phyloP scores from a whole-genome alignment of 371 early-diverging fungal species.

The Cokeromyces recurvatus region DNA sequence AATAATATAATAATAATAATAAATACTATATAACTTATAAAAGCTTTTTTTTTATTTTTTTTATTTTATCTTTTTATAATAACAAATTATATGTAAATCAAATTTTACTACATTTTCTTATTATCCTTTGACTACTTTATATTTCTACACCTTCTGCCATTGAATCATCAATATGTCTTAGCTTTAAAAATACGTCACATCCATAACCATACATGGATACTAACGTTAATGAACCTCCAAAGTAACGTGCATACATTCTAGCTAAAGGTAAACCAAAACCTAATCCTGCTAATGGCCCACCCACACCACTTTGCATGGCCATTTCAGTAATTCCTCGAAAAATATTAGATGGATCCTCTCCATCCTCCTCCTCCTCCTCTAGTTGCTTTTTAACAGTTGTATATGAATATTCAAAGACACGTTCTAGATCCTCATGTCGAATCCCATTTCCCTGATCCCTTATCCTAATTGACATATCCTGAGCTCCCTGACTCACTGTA shows the following conservation, averaged over 20 bases:
- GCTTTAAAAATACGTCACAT: conserved; percentile 87
- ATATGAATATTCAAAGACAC: conserved; percentile 90
- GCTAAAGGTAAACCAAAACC: conserved; percentile 89
- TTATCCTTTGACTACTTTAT: conserved; percentile 9
- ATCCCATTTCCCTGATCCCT: conserved; percentile 95
- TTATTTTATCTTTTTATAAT: too few species aligned
- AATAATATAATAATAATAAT: too few species aligned
- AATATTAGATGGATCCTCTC: conserved; percentile 42
- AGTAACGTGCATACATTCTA: conserved; percentile 89
- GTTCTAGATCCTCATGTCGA: conserved; percentile 64
- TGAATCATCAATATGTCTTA: conserved; percentile 73
- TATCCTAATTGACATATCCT: conserved; percentile 83
- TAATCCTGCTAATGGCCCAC: conserved; percentile 79
- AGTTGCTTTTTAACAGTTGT: conserved; percentile 78
- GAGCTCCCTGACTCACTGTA: conserved; percentile 73
- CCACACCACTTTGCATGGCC: conserved; percentile 79
- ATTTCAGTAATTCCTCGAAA: conserved; percentile 60
- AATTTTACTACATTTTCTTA: too few species aligned
- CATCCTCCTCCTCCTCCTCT: conserved; percentile 31
- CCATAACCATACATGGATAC: conserved; percentile 87
- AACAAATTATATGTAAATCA: too few species aligned
- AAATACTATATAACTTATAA: too few species aligned
- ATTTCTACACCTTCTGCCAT: conserved; percentile 48
- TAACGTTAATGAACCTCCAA: conserved; percentile 88
- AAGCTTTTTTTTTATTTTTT: too few species aligned